Percentiles rank a stretch among this genome's conserved stretches.
Conservation (phyloP, 208 protist genomes). For the Vickermania ingenoplastis region DNA sequence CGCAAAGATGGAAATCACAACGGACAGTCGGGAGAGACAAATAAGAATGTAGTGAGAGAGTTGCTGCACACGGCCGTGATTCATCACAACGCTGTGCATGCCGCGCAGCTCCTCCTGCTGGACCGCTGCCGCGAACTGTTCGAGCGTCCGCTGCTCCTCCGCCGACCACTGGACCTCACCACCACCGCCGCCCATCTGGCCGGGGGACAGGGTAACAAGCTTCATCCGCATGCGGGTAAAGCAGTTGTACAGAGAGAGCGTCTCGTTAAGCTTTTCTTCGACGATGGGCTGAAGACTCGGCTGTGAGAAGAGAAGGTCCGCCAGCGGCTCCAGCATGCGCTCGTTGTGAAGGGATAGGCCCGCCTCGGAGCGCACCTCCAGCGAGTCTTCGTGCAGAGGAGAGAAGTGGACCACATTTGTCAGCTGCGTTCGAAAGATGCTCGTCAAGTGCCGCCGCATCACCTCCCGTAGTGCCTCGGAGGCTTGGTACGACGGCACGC, state of each 20-base stretch:
- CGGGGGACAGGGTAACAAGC: conserved; percentile 1
- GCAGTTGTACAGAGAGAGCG: conserved; percentile 51
- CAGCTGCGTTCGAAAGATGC: conserved; percentile 57
- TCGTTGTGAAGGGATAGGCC: conserved; percentile 74
- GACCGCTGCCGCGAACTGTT: background rate
- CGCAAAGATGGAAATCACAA: conserved; percentile 70
- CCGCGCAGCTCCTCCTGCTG: background rate
- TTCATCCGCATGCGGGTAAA: conserved; percentile 40
- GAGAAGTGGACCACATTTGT: conserved; percentile 57
- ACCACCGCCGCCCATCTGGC: background rate
- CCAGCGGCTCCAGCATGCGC: conserved; percentile 58
- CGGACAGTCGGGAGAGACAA: conserved; percentile 73
- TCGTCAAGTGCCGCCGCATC: conserved; percentile 17
- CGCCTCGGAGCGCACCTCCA: conserved; percentile 50
- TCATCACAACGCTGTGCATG: conserved; percentile 15
- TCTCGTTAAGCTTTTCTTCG: conserved; percentile 27
- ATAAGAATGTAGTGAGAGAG: conserved; percentile 40
- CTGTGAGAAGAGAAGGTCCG: conserved; percentile 71
- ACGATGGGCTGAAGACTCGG: conserved; percentile 45
- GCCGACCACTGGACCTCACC: background rate
- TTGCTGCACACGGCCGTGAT: conserved; percentile 23
- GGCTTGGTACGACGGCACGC: background rate
- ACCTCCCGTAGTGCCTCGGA: conserved; percentile 3
- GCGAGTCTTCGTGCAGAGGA: conserved; percentile 52
- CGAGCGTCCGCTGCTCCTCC: background rate